Evolutionary conservation across 352 stramenopile species (phyloP).

Genomic region (Elongisporangium senticosum): DNA sequence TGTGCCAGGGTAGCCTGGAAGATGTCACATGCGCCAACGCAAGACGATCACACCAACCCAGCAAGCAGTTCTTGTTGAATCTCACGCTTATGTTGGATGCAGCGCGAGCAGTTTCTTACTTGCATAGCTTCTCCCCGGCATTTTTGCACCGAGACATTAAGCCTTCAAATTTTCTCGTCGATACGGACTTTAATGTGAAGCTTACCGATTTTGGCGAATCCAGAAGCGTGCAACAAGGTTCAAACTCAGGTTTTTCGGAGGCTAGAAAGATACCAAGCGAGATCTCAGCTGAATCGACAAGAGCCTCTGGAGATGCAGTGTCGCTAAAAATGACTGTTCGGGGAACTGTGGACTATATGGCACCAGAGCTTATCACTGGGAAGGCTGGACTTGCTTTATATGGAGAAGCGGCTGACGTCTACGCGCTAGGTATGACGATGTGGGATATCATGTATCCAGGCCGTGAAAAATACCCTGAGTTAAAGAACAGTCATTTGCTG

Average conservation of each 20-base stretch:
- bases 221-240: constrained; percentile 23
- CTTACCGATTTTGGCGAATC: constrained; percentile 62
- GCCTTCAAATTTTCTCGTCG: constrained; percentile 59
- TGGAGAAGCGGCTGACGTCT: constrained; percentile 66
- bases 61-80: constrained; percentile 39
- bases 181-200: constrained; percentile 37
- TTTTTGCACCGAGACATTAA: constrained; percentile 75
- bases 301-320: constrained; percentile 8
- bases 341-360: constrained; percentile 78
- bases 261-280: background rate
- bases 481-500: constrained; percentile 54
- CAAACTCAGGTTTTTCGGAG: background rate
- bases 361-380: constrained; percentile 72
- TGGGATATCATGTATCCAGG: constrained; percentile 71
- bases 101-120: constrained; percentile 52
- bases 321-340: constrained; percentile 51
- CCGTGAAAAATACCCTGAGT: constrained; percentile 54
- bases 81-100: constrained; percentile 65
- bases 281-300: constrained; percentile 1
- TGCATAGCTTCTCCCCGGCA: constrained; percentile 65
- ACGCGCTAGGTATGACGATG: constrained; percentile 67
- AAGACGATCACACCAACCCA: background rate
- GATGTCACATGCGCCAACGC: constrained; percentile 11
- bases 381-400: constrained; percentile 64
- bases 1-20: constrained; percentile 18